These are phyloP conservation scores for Botrytis squamosa DNA, from an alignment of 2,329 filamentous ascomycete genomes.

Conservation along the genomic window DNA sequence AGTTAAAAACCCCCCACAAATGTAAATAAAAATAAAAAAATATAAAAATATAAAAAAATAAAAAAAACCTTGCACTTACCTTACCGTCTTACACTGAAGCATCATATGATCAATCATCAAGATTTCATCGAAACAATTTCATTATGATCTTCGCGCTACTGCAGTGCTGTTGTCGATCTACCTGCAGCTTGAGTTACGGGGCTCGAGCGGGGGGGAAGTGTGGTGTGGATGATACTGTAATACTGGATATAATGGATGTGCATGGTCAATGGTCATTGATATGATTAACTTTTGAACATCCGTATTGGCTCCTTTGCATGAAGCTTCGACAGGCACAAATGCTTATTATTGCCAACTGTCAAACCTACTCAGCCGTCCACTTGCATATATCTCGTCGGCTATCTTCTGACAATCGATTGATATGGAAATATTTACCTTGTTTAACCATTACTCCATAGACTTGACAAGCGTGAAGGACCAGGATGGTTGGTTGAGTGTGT, in stretches of 20 bases:
- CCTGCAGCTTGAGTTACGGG: not conserved
- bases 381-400: conserved; percentile 11
- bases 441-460: not conserved
- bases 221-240: not conserved
- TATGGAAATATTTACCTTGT: conserved; percentile 1
- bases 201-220: not conserved
- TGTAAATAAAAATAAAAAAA: not conserved
- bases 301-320: not conserved
- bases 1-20: not conserved
- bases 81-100: not conserved
- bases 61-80: not conserved
- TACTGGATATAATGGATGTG: too few relatives aligned
- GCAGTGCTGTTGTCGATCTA: conserved; percentile 9
- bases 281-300: not conserved
- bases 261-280: not conserved
- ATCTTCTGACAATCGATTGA: conserved; percentile 8
- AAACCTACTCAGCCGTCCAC: not conserved
- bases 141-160: conserved; percentile 6
- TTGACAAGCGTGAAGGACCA: not conserved
- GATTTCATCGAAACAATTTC: conserved; percentile 3
- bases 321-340: not conserved
- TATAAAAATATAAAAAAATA: too few relatives aligned
- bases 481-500: not conserved
- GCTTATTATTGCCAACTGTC: conserved; percentile 10
- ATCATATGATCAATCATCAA: conserved; percentile 14